phyloP scores from a whole-genome alignment of 495 filamentous ascomycete genomes.

The Podospora didyma region DNA sequence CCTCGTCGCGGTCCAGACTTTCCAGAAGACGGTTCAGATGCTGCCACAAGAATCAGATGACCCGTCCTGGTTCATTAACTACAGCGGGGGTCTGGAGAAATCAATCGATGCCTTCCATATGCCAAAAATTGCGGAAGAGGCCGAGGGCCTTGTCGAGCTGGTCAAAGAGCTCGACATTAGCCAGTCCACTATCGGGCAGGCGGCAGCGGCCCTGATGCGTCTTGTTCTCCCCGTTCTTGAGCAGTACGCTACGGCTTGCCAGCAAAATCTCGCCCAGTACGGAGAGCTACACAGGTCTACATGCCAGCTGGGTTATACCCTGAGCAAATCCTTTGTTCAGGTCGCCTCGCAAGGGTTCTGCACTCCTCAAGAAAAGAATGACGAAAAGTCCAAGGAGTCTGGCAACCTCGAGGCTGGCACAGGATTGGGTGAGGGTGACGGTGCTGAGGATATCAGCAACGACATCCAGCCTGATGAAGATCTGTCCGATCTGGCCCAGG shows the following conservation, averaged over 20 bases:
- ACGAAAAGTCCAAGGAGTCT: slow-evolving; percentile 57
- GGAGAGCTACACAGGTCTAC: slow-evolving; percentile 59
- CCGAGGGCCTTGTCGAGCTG: slow-evolving; percentile 44
- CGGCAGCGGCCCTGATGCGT: slow-evolving; percentile 58
- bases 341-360: slow-evolving; percentile 86
- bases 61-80: slow-evolving; percentile 57
- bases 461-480: slow-evolving; percentile 93
- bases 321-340: slow-evolving; percentile 70
- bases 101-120: slow-evolving; percentile 57
- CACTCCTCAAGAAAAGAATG: slow-evolving; percentile 72
- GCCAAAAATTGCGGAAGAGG: slow-evolving; percentile 42
- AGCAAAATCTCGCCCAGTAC: slow-evolving; percentile 48
- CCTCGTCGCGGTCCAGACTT: slow-evolving; percentile 68
- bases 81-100: slow-evolving; percentile 53
- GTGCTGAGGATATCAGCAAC: slow-evolving; percentile 94
- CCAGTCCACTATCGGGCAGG: slow-evolving; percentile 30
- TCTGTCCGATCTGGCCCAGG: slow-evolving; percentile 83
- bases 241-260: slow-evolving; percentile 63
- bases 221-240: slow-evolving; percentile 68
- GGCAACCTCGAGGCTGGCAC: slow-evolving; percentile 88
- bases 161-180: slow-evolving; percentile 47
- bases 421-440: slow-evolving; percentile 92
- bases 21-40: slow-evolving; percentile 45
- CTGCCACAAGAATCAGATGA: slow-evolving; percentile 48
- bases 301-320: slow-evolving; percentile 67